Percentiles rank a stretch among this genome's conserved stretches.
Evolutionary conservation across 345 rosid genomes (phyloP).

Genomic region (Sonneratia alba): DNA sequence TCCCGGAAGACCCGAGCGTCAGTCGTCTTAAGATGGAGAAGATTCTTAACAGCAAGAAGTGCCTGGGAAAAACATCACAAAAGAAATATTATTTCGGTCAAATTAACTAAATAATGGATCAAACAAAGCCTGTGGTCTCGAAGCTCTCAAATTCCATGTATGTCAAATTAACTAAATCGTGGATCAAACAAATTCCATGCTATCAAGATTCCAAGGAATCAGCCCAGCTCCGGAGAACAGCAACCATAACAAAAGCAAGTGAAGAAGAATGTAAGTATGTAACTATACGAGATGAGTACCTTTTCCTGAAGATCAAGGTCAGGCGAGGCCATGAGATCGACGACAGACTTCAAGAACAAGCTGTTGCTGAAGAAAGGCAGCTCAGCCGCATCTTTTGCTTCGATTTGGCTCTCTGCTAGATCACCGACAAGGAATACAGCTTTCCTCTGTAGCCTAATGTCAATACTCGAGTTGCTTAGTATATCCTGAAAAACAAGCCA

Average conservation of each 20-base stretch:
- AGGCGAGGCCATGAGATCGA: conserved; percentile 43
- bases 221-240: neutral
- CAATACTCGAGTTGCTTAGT: conserved; percentile 42
- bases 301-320: conserved; percentile 95
- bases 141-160: neutral
- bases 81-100: neutral
- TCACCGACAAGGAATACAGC: conserved; percentile 73
- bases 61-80: conserved; percentile 35
- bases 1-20: conserved; percentile 58
- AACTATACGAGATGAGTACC: conserved; percentile 26
- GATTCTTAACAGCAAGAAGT: conserved; percentile 60
- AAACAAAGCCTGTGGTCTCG: neutral
- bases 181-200: neutral
- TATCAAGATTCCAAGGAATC: neutral
- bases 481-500: conserved; percentile 39
- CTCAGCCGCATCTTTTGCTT: conserved; percentile 34
- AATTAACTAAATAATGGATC: neutral
- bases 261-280: neutral
- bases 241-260: neutral
- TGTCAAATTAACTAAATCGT: neutral
- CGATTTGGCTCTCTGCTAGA: conserved; percentile 52
- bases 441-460: conserved; percentile 63
- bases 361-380: conserved; percentile 43
- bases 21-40: conserved; percentile 50
- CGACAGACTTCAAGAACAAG: conserved; percentile 62